These are phyloP conservation scores for Colletotrichum brevisporum DNA, from an alignment of 2,329 filamentous ascomycete species.

Conservation along the genomic window DNA sequence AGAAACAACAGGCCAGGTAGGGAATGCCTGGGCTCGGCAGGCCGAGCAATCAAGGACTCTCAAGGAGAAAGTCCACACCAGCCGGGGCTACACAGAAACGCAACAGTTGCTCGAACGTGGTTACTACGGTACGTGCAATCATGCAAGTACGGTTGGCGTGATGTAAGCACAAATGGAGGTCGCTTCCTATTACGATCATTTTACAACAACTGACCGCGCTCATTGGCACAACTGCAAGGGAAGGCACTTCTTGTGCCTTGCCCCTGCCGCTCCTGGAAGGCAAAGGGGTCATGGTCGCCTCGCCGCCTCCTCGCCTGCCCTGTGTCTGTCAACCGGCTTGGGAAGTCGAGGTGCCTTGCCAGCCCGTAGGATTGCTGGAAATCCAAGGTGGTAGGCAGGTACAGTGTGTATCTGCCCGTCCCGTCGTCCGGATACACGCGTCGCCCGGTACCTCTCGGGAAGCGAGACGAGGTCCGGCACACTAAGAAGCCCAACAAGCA, in stretches of 20 bases:
- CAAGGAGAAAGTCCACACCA: not conserved
- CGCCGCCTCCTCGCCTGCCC: not conserved
- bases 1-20: not conserved
- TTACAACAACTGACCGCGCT: constrained; percentile 5
- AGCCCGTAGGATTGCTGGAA: no score
- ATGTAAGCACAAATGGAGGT: constrained; percentile 21
- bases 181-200: constrained; percentile 28
- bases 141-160: constrained; percentile 4
- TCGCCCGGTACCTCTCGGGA: constrained; percentile 31
- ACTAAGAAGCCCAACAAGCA: not conserved
- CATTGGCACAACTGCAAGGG: constrained; percentile 27
- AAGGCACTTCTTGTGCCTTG: constrained; percentile 7
- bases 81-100: no score
- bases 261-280: not conserved
- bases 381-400: no score
- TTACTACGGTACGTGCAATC: constrained; percentile 5
- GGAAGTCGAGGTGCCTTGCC: not conserved
- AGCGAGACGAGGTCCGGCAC: not conserved
- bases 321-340: constrained; percentile 9
- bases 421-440: constrained; percentile 31
- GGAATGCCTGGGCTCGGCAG: constrained; percentile 5
- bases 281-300: not conserved
- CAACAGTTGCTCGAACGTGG: not conserved
- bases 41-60: not conserved
- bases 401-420: not conserved